Base-by-base conservation (phyloP, 352 stramenopile genomes). In the Globisporangium megalacanthum region DNA sequence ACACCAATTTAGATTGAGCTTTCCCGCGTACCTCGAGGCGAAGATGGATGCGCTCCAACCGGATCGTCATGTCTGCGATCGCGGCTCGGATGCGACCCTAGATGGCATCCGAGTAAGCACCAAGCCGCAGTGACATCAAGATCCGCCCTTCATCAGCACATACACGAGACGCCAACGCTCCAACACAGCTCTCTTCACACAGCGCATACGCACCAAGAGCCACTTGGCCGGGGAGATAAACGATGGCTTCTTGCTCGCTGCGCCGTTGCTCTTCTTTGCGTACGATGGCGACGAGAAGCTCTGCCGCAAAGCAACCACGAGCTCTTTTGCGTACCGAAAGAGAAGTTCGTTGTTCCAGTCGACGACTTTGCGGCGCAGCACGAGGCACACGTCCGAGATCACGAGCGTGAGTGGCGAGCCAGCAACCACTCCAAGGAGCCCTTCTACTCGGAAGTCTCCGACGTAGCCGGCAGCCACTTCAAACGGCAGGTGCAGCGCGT, bases 331-430 rank as follows among this genome's bases (percentile, higher is more conserved):
- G 48, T 88, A 87, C n/a, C 82, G 79, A 15, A 87, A 64, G 39
- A 76, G 61, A n/a, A 89, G 61, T 35, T 89, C 83, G 45, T 89
- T 82, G 44, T 76, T 66, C 79, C 79, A 89, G 49, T 84, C 67
- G 7, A 86, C 69, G 7, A 72, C 54, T 42, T 88, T 75, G 17
- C 74, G 75, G 31, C 68, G 65, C 1, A 92, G 53, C 19, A 92
- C 76, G 22, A 92, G 73, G 42, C 77, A 85, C 1, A 88, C 56
- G 46, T 90, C 75, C 33, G 73, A 72, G 31, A 89, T 52, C 13
- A 50, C 68, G 31, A 88, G 69, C 33, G 70, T 73, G 4, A 89
- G 67, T 13, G 81, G 75, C 52, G 73, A 81, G 0, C 81, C 81
- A 13, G 75, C 68, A 15, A 88, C 72, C 2, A 76, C 77, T 6